A percentile compares a stretch with the other conserved stretches of the same genome.
phyloP scores from a whole-genome alignment of 1,284 basidiomycete species.

The Apiotrichum laibachii region DNA sequence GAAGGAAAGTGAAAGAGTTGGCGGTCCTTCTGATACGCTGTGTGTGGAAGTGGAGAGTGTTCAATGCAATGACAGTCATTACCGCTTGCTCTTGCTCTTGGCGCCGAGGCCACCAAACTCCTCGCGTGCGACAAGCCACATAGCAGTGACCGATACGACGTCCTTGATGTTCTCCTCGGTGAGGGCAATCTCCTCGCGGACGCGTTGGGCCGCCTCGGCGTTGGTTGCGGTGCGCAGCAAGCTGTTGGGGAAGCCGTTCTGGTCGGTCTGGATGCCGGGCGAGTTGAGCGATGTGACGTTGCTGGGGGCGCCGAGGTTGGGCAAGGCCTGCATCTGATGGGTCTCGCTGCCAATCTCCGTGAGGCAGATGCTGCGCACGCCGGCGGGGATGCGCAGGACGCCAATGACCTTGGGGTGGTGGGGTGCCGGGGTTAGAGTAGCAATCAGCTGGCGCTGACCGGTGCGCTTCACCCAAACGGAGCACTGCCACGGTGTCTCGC shows the following conservation, averaged over 20 bases:
- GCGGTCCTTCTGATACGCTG: not conserved
- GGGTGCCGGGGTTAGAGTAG: conserved; percentile 82
- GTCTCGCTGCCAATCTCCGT: conserved; percentile 13
- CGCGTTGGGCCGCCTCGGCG: conserved; percentile 19
- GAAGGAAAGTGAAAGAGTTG: not conserved
- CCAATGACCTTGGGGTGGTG: conserved; percentile 95
- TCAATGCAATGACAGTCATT: not conserved
- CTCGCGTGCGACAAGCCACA: conserved; percentile 91
- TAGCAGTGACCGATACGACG: conserved; percentile 76
- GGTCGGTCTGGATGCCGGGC: no score
- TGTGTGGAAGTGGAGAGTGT: no score
- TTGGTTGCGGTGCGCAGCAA: not conserved
- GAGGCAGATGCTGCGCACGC: conserved; percentile 66
- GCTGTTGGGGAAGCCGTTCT: no score
- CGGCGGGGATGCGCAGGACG: conserved; percentile 83
- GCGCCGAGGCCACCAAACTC: conserved; percentile 84
- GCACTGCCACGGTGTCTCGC: conserved; percentile 92
- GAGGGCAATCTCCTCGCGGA: conserved; percentile 58
- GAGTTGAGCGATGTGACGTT: no score
- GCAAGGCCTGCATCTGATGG: not conserved
- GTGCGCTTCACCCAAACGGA: conserved; percentile 50
- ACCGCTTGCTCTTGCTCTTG: conserved; percentile 53
- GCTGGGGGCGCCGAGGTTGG: no score
- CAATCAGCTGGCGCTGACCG: conserved; percentile 51
- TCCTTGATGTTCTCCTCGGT: conserved; percentile 94